Base-by-base conservation (phyloP, 768 basidiomycete genomes). In the Lactarius tabidus region DNA sequence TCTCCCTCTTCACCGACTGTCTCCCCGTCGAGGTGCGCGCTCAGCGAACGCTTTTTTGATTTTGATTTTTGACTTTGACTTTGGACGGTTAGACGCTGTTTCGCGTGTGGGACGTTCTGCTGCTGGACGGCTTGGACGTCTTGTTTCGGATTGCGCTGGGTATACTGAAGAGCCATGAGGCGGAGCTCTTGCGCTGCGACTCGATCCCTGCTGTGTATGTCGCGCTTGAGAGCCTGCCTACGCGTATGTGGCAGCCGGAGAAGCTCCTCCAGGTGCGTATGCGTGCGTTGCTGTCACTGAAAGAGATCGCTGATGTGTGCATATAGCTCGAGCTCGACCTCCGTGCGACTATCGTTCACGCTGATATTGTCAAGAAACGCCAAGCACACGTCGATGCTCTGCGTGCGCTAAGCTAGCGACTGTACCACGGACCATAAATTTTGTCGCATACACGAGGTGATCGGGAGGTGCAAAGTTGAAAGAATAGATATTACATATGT, bases 41-140 rank as follows among this genome's bases (percentile, higher is more conserved):
- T 33, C 33, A 33, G 8, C 8, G n/a, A n/a, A n/a, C n/a, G n/a
- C n/a, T n/a, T n/a, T n/a, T n/a, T n/a, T n/a, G n/a, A n/a, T n/a
- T n/a, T n/a, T n/a, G n/a, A n/a, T n/a, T n/a, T n/a, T n/a, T n/a
- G n/a, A n/a, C n/a, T n/a, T n/a, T n/a, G n/a, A n/a, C n/a, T n/a
- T n/a, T n/a, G n/a, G n/a, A n/a, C n/a, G n/a, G n/a, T n/a, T 69
- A 95, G 93, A 98, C 95, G 0, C 79, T 98, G 45, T 95, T 98
- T 77, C 81, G 96, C 57, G 88, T 98, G 7, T 98, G 97, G 95
- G 96, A 99, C 71, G 82, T 97, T 23, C 92, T 98, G 76, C 85
- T 98, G 63, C 87, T 95, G 2, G 94, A 97, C 71, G 96, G 96
- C 1, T 80, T 94, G 29, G 93, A 95, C 69, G 90, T 94, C 6